Conservation (phyloP, 1,284 basidiomycete genomes). For the Trametes versicolor region DNA sequence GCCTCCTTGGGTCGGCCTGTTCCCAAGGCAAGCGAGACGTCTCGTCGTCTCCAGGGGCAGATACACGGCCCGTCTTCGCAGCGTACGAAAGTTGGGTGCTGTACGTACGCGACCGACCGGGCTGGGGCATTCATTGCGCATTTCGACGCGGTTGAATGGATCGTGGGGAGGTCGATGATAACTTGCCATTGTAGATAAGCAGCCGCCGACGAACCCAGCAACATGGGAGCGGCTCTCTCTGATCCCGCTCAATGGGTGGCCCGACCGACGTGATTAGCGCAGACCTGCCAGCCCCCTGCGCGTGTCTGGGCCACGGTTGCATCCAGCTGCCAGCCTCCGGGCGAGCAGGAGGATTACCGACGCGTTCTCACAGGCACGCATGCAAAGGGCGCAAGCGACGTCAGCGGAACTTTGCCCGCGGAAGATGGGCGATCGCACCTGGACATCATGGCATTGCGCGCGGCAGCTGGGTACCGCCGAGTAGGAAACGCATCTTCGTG, state of each 20-base stretch:
- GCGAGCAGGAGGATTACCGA: neutral
- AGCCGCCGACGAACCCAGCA: neutral
- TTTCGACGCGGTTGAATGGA: neutral
- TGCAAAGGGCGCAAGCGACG: slow-evolving; percentile 4
- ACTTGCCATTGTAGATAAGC: slow-evolving; percentile 8
- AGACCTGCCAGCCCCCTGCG: neutral
- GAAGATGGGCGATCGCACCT: slow-evolving; percentile 3
- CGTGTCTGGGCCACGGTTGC: neutral
- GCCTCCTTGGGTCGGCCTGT: slow-evolving; percentile 3
- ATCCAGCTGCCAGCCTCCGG: neutral
- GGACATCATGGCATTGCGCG: slow-evolving; percentile 1
- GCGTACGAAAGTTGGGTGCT: neutral
- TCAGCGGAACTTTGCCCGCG: neutral
- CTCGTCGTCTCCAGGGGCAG: slow-evolving; percentile 15
- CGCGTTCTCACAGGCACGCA: neutral
- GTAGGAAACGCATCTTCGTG: neutral
- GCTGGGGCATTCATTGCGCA: neutral
- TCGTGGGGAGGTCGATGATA: neutral
- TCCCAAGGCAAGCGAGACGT: slow-evolving; percentile 12
- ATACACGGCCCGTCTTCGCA: neutral
- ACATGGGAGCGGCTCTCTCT: slow-evolving; percentile 3
- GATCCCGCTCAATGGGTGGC: slow-evolving; percentile 10
- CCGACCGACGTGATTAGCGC: slow-evolving; percentile 13
- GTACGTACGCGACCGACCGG: neutral
- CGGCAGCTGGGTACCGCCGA: neutral